Base-by-base conservation (phyloP, 2,329 filamentous ascomycete species). In the Metarhizium brunneum region DNA sequence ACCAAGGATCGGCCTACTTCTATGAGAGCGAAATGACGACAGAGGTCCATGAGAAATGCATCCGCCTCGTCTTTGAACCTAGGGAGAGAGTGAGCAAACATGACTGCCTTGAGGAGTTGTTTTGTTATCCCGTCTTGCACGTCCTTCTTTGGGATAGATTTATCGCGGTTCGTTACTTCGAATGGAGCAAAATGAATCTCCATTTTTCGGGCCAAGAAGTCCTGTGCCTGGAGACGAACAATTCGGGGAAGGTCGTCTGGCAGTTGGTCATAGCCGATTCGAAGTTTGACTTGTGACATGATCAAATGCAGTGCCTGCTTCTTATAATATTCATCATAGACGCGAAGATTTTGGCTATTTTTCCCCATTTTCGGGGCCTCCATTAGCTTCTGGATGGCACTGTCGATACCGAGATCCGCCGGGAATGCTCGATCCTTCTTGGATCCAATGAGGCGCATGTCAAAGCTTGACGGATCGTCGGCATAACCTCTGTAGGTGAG, bases 371-470 rank as follows among this genome's bases (percentile, higher is more conserved):
- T 92, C 0, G 90, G 85, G 1, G 83, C 71, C 65, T 97, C 92
- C 76, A 87, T 87, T 49, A 99, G 73, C 69, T 95, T 96, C 55
- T 86, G 84, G 59, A 97, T 88, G 1, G 95, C 92, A 50, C 90
- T 80, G 59, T 97, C 92, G 54, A 96, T 83, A 13, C 94, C 94
- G 50, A 95, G 83, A 53, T 88, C 86, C 4, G 89, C 83, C 5
- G 91, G 92, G 66, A 99, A 96, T 0, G 92, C 86, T 54, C 92
- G 81, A 61, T 96, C 92, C 62, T 87, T 87, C 65, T 90, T 91
- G 0, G 94, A 92, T 0, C 94, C 94, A 57, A 95, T 88, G 13
- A 99, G 80, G 38, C 90, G 86, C 56, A 99, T 76, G 62, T 97
- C 92, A 60, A 96, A 89, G 65, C 90, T 96, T 1, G 90, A 82